Base-by-base conservation (phyloP, 345 rosid genomes). In the Camelina hispida region DNA sequence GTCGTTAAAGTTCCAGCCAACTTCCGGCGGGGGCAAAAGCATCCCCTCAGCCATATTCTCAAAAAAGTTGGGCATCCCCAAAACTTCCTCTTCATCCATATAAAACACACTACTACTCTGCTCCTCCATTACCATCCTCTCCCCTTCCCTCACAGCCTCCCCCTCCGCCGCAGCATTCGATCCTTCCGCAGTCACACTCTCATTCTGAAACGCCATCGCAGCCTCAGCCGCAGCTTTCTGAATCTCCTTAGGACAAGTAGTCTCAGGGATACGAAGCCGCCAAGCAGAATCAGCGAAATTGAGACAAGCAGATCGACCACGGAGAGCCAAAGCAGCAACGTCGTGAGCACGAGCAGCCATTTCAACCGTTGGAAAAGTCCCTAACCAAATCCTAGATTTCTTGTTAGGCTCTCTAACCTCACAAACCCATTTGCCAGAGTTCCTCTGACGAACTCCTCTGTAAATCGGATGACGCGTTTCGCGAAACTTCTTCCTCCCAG, bases 261-360 rank as follows among this genome's bases (percentile, higher is more conserved):
- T 86, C 2, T 80, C 88, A 13, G 96, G 98, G 0, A 85, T 63
- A 0, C 93, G 91, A 17, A 91, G 88, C 57, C 87, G 53, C 91
- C 91, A 94, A 0, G 84, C 81, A 0, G 98, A 94, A 80, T 94
- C 98, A 0, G 97, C 97, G 17, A 89, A 94, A 81, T 94, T 94
- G 46, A 94, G 82, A 77, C 97, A 94, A 13, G 93, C 80, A 7
- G 84, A 78, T n/a, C 88, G 76, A 0, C 97, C 98, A 78, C 91
- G 84, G 48, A 93, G 66, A 0, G 97, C 87, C 0, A 91, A 68
- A 9, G 87, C 95, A 2, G 98, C 97, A 72, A 94, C 97, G 57
- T 91, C 96, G 42, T 91, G 97, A 0, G 98, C 97, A 32, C 98
- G 82, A 22, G 97, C 98, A 0, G 97, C 97, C 98, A 91, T 94